A percentile compares a stretch with the other conserved stretches of the same genome.
Evolutionary conservation across 345 rosid species (phyloP).

Genomic region (Brassica carinata): DNA sequence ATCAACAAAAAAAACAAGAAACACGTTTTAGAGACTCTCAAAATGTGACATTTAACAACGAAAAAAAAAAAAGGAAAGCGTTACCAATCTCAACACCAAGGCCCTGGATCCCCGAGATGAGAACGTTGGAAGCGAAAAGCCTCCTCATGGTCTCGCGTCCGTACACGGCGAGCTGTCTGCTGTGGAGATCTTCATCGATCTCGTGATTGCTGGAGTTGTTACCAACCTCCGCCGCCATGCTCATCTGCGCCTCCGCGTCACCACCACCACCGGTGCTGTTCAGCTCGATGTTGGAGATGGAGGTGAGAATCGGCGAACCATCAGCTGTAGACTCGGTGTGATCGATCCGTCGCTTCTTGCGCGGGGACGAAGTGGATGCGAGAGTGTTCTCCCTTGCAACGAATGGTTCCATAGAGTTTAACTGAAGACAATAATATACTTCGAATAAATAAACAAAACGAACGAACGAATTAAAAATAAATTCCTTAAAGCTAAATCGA

Average conservation of each 20-base stretch:
- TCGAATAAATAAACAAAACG: background rate
- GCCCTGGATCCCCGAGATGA: slow-evolving; percentile 69
- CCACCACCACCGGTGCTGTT: slow-evolving; percentile 19
- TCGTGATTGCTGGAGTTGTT: slow-evolving; percentile 44
- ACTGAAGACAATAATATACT: slow-evolving; percentile 16
- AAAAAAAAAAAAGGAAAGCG: slow-evolving; percentile 5
- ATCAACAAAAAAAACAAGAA: background rate
- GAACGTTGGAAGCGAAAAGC: slow-evolving; percentile 68
- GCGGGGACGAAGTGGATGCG: slow-evolving; percentile 40
- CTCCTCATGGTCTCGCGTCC: slow-evolving; percentile 79
- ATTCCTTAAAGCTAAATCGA: slow-evolving; percentile 15
- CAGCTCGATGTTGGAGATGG: slow-evolving; percentile 22
- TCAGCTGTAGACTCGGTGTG: slow-evolving; percentile 31
- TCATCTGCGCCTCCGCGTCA: slow-evolving; percentile 11
- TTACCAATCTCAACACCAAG: slow-evolving; percentile 81
- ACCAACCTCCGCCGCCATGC: slow-evolving; percentile 42
- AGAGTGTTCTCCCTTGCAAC: slow-evolving; percentile 34
- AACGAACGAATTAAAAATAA: background rate
- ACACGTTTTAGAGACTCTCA: background rate
- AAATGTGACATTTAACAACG: slow-evolving; percentile 11
- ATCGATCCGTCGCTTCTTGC: slow-evolving; percentile 42
- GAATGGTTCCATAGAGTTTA: slow-evolving; percentile 40
- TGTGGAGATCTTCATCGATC: slow-evolving; percentile 78
- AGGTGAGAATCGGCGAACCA: slow-evolving; percentile 2
- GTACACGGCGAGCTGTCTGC: slow-evolving; percentile 78